Evolutionary conservation across 768 basidiomycete species (phyloP).

Genomic region (Naganishia onofrii): DNA sequence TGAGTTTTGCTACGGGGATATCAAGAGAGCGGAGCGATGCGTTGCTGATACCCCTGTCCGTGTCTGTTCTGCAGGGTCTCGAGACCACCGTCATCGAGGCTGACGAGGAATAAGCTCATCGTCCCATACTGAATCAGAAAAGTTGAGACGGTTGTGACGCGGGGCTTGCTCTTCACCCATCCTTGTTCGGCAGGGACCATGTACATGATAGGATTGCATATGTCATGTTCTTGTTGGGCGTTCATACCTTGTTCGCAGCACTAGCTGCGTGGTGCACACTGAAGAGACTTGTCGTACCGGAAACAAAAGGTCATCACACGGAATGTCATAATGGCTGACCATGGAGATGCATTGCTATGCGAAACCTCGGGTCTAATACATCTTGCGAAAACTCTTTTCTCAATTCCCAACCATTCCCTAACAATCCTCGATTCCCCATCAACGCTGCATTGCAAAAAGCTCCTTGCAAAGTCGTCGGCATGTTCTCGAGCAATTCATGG

Average conservation of each 20-base stretch:
- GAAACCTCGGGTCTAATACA: background rate
- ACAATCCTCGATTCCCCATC: conserved; percentile 58
- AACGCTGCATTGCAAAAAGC: conserved; percentile 72
- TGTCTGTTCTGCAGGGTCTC: conserved; percentile 62
- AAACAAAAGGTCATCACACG: no score
- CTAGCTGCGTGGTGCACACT: background rate
- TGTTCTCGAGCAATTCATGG: conserved; percentile 4
- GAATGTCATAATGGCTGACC: conserved; percentile 10
- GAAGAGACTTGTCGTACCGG: no score
- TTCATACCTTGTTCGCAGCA: background rate
- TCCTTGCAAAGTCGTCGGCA: conserved; percentile 54
- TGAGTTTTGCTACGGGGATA: conserved; percentile 49
- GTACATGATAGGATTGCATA: conserved; percentile 25
- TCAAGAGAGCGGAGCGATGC: background rate
- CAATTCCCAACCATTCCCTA: conserved; percentile 64
- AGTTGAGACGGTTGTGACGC: conserved; percentile 23
- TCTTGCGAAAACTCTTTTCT: conserved; percentile 60
- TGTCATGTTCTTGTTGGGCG: conserved; percentile 21
- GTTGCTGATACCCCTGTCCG: conserved; percentile 21
- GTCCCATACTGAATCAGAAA: conserved; percentile 11
- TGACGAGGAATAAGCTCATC: conserved; percentile 39
- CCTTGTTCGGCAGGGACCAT: conserved; percentile 18
- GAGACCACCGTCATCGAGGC: conserved; percentile 76
- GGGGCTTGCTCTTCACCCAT: conserved; percentile 17
- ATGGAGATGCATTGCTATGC: conserved; percentile 14